Percentiles rank a stretch among this genome's conserved stretches.
phyloP scores from a whole-genome alignment of 2,329 filamentous ascomycete genomes.

The Aspergillus aculeatus region DNA sequence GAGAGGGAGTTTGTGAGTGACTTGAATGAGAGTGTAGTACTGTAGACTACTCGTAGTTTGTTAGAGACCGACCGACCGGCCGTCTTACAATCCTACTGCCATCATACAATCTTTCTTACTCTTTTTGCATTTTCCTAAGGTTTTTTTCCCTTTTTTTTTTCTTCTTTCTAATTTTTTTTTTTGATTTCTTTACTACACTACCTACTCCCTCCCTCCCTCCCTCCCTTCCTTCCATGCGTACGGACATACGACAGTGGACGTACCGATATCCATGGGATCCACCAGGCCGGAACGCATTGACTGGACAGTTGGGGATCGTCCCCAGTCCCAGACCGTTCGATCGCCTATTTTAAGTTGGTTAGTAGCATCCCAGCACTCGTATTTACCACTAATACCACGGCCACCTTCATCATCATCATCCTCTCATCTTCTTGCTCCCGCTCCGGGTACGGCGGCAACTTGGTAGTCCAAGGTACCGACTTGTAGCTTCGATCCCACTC shows the following conservation, averaged over 20 bases:
- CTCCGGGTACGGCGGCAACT: conserved; percentile 23
- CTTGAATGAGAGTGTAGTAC: not conserved
- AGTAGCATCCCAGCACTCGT: conserved; percentile 11
- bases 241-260: conserved; percentile 1
- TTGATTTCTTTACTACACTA: not conserved
- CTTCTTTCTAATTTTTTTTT: too few species aligned
- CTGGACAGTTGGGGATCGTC: conserved; percentile 22
- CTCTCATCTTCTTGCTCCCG: conserved; percentile 9
- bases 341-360: conserved; percentile 26
- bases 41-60: not conserved
- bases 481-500: conserved; percentile 3
- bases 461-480: not conserved
- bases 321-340: conserved; percentile 28
- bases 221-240: conserved; percentile 2
- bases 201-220: not conserved
- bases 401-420: conserved; percentile 9
- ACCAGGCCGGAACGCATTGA: conserved; percentile 16
- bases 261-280: conserved; percentile 7
- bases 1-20: not conserved
- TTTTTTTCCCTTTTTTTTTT: not conserved
- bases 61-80: not conserved
- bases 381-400: conserved; percentile 20
- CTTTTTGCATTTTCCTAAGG: too few species aligned
- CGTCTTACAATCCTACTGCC: not conserved
- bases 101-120: conserved; percentile 7